Conservation (phyloP, 805 yeast species). For the Lipomyces oligophaga region DNA sequence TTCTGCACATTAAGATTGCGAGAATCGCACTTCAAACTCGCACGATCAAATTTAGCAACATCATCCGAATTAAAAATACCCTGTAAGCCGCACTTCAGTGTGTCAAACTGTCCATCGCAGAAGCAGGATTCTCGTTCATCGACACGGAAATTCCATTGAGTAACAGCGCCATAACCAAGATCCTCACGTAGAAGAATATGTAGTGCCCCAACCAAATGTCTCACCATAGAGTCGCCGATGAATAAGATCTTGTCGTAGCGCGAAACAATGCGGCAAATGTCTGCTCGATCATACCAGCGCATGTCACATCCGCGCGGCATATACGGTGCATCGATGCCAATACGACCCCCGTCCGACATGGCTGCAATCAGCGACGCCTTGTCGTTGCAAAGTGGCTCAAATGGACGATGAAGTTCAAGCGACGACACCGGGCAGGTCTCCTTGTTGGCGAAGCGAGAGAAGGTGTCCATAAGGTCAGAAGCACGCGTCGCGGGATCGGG, state of each 20-base stretch:
- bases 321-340: conserved; percentile 28
- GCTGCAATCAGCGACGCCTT: conserved; percentile 17
- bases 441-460: conserved; percentile 19
- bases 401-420: conserved; percentile 27
- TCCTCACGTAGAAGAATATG: conserved; percentile 27
- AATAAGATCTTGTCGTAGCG: conserved; percentile 23
- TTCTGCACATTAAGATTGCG: conserved; percentile 18
- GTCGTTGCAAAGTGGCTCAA: conserved; percentile 24
- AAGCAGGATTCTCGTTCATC: conserved; percentile 26
- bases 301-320: conserved; percentile 29
- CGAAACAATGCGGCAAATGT: conserved; percentile 20
- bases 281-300: conserved; percentile 28
- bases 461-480: conserved; percentile 21
- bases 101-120: conserved; percentile 28
- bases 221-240: conserved; percentile 28
- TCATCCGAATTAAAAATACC: conserved; percentile 29
- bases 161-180: conserved; percentile 27
- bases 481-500: conserved; percentile 15
- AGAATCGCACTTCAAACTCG: conserved; percentile 23
- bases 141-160: conserved; percentile 27
- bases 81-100: conserved; percentile 27
- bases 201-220: conserved; percentile 29
- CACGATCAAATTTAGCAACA: conserved; percentile 23
- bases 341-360: conserved; percentile 28
- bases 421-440: conserved; percentile 19